Evolutionary conservation across 768 basidiomycete genomes (phyloP), one percentile per base, ranked within the genome.

Genomic region (Termitomyces eurrhizus): DNA sequence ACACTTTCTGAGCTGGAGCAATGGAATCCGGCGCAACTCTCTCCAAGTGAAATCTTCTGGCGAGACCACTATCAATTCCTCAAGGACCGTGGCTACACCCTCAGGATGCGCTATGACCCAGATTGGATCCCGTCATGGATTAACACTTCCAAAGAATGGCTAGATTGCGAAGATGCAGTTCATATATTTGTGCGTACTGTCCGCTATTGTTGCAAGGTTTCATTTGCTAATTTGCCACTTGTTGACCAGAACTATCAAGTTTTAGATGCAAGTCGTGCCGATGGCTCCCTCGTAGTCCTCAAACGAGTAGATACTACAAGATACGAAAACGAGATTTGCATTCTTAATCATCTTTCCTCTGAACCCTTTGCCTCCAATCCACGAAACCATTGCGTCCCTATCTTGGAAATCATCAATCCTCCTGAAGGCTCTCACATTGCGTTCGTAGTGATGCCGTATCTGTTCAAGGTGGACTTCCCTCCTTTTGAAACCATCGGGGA

Each of bases 261-360:
- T 33, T 59, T 77, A 9, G 77, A 77, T 57, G 75, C 65, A 0
- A 70, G 58, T 0, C 71, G 74, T 49, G 51, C 50, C 4, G 77
- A 79, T 59, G 72, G 70, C 0, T 36, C 48, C 0, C 59, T 55
- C 13, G 72, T 77, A 8, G 45, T 48, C n/a, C n/a, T n/a, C n/a
- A n/a, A n/a, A n/a, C n/a, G n/a, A n/a, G 33, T 73, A 2, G 8
- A 32, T 0, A 61, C 39, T 6, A 26, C 13, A 0, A 26, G 37
- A 0, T 63, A 70, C 59, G 66, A 72, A 13, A 26, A 67, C 0
- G 77, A 80, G 24, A 51, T 70, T 21, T 57, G 69, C 1, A 73
- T 78, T 35, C 65, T 58, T 0, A 58, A 35, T 61, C 64, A 68
- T 68, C 56, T 69, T 35, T 66, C 67, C 8, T 39, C 62, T 9